phyloP scores from a whole-genome alignment of 2,329 filamentous ascomycete genomes.

The Incumbomyces delicatus region DNA sequence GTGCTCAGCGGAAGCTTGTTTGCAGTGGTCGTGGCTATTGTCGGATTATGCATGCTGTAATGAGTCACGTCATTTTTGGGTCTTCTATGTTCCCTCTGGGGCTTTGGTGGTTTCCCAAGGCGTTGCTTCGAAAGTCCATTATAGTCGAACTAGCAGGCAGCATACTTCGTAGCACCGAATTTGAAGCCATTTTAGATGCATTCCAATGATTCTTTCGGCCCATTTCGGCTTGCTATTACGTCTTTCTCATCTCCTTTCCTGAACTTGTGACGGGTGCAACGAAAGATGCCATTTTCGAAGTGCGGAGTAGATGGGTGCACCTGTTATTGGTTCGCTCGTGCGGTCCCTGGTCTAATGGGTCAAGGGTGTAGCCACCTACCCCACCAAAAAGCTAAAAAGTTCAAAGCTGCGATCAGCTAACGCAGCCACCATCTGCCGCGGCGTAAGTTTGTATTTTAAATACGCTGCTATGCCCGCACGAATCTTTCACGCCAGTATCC shows the following conservation, averaged over 20 bases:
- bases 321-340: too few species aligned
- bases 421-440: neutral
- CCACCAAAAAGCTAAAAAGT: neutral
- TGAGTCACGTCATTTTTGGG: neutral
- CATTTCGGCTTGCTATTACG: too few species aligned
- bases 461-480: too few species aligned
- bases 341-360: too few species aligned
- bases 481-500: too few species aligned
- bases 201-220: too few species aligned
- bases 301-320: too few species aligned
- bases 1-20: slow-evolving; percentile 37
- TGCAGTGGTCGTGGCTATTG: slow-evolving; percentile 37
- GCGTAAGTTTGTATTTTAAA: neutral
- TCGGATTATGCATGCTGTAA: slow-evolving; percentile 36
- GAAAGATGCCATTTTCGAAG: too few species aligned
- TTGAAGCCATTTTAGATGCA: neutral
- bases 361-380: too few species aligned
- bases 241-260: too few species aligned
- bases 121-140: neutral
- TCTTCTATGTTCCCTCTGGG: neutral
- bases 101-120: neutral
- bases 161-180: neutral
- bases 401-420: neutral
- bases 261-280: too few species aligned
- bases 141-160: neutral